Conservation (phyloP, 2,329 filamentous ascomycete genomes). For the Esteya vermicola region DNA sequence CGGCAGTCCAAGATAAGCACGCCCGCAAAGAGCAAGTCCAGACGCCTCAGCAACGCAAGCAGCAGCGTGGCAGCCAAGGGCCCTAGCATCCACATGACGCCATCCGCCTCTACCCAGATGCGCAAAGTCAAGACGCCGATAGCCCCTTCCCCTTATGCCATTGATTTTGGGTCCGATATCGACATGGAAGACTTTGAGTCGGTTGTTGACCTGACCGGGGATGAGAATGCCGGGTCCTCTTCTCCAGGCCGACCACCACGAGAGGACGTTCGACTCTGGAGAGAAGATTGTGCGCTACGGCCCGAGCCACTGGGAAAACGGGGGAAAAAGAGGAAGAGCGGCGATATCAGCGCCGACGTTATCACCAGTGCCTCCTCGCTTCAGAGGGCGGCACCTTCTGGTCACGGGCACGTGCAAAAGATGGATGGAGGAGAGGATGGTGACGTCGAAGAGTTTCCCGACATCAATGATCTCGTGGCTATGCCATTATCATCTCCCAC, state of each 20-base stretch:
- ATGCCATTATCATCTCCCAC: constrained; percentile 20
- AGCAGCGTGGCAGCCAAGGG: not conserved
- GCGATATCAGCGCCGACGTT: constrained; percentile 25
- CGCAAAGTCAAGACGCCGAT: constrained; percentile 12
- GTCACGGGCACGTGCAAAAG: constrained; percentile 9
- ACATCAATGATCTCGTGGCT: constrained; percentile 36
- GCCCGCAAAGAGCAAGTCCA: too few relatives aligned
- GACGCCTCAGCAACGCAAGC: too few relatives aligned
- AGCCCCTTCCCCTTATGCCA: constrained; percentile 15
- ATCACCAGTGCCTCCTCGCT: too few relatives aligned
- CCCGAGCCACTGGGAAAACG: constrained; percentile 22
- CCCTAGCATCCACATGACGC: not conserved
- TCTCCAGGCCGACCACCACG: constrained; percentile 5
- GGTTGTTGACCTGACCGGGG: constrained; percentile 20
- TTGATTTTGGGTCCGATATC: constrained; percentile 12
- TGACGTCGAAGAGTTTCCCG: constrained; percentile 33
- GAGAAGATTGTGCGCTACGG: constrained; percentile 24
- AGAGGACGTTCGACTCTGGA: constrained; percentile 26
- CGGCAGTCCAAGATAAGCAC: too few relatives aligned
- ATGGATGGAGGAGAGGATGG: constrained; percentile 7
- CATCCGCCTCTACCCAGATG: not conserved
- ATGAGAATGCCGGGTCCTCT: constrained; percentile 11
- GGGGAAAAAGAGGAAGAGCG: constrained; percentile 38
- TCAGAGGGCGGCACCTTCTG: too few relatives aligned
- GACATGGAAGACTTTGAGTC: constrained; percentile 15